Evolutionary conservation across 2,329 filamentous ascomycete genomes (phyloP), one percentile per base, ranked within the genome.

Genomic region (Thielaviopsis ethacetica): DNA sequence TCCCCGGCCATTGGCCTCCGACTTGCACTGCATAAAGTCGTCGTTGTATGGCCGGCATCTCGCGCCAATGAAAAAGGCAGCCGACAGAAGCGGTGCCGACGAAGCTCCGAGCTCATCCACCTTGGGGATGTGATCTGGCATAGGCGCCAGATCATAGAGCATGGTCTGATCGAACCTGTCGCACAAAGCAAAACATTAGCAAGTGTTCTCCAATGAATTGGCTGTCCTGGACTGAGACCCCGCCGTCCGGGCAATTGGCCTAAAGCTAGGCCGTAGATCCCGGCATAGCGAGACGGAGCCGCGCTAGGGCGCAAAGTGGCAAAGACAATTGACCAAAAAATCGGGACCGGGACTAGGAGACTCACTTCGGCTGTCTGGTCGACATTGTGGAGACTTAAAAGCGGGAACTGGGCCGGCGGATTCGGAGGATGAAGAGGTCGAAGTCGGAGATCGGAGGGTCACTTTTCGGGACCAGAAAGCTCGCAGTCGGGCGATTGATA

Each of bases 21-120:
- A 88, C 85, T 98, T 98, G 86, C 93, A 98, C 77, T 95, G 88
- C 91, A 98, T 98, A 76, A 86, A 98, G 75, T 98, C 93, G 78
- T 98, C 93, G 74, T 97, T 97, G 80, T 91, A 98, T 60, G 87
- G 78, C 71, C 82, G 86, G 84, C 93, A 98, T 69, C 91, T 85
- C 65, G 90, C 91, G 63, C 93, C 93, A 70, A 98, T 98, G 73
- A 97, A 98, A 80, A 88, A 98, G 57, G 89, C 84, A 34, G 93
- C 93, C 64, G 88, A 95, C 62, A 95, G 78, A 52, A 98, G 81
- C 59, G 93, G 93, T 47, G 91, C 93, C 60, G 91, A 97, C 68
- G 85, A 95, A 69, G 89, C 82, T 68, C 93, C 93, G 65, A 98
- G 82, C 76, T 98, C 93, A 73, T 88, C 81, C 72, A 98, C 93